Evolutionary conservation across 2,329 filamentous ascomycete genomes (phyloP), one percentile per base, ranked within the genome.

Genomic region (Penicillium capsulatum): DNA sequence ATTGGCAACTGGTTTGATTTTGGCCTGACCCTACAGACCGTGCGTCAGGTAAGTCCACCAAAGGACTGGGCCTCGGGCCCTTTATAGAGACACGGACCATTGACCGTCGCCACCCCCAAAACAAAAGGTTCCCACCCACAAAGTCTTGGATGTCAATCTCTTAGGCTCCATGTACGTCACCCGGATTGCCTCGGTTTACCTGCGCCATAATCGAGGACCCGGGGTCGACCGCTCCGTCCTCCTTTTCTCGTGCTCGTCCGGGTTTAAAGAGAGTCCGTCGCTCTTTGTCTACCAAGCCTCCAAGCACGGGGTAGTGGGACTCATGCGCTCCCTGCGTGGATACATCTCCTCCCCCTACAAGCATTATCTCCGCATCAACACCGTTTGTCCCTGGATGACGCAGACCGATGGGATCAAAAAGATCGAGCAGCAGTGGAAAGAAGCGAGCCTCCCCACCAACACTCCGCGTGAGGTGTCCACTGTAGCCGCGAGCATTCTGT

Each of bases 291-390:
- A 77, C 46, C 65, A 67, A 3, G 59, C 71, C 0, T 60, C 66
- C 4, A 75, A 76, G 47, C 73, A 76, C 44, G 72, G 69, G n/a
- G 65, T 76, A 0, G 60, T 73, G 17, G 73, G 73, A 0, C 57
- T 75, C 5, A 71, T 75, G 65, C 63, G 73, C 15, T 64, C 67
- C 13, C 54, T 76, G 17, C 61, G 69, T 24, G 53, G 50, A 36
- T 69, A 59, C 43, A 45, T 60, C 22, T 50, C 54, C 8, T 50
- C 48, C 3, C 60, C 64, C 1, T 54, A 59, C 14, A 55, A 65
- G 28, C 61, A 63, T 24, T 60, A 63, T 17, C 61, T 72, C 17
- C 60, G 70, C 7, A 65, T 70, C 34, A 73, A 72, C 40, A 65
- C 65, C 1, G 58, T 73, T 19, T 68, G 65, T 36, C 68, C 69